A percentile compares a stretch with the other conserved stretches of the same genome.
Evolutionary conservation across 805 yeast genomes (phyloP).

Genomic region (Candida sithepensis): DNA sequence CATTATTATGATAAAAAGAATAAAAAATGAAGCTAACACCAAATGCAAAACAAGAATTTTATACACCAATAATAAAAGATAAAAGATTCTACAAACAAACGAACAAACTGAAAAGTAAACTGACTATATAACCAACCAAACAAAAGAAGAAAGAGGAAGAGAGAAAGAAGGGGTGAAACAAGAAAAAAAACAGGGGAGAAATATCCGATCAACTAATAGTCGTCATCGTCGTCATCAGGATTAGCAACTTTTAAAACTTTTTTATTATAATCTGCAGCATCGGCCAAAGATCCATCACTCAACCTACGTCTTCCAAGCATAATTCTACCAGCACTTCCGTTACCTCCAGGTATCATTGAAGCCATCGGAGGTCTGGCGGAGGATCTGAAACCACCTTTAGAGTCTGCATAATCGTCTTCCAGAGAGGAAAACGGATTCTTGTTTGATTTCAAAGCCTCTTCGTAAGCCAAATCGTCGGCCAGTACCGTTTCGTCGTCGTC

Average conservation of each 20-base stretch:
- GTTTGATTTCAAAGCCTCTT: slow-evolving; percentile 53
- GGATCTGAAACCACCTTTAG: slow-evolving; percentile 17
- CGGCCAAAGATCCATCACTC: slow-evolving; percentile 83
- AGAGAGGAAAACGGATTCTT: slow-evolving; percentile 62
- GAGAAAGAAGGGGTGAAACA: not conserved
- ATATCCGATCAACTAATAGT: not conserved
- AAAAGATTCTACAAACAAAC: too few species aligned
- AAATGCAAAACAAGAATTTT: too few species aligned
- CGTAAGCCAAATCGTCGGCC: slow-evolving; percentile 54
- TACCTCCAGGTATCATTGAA: not conserved
- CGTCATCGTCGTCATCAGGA: slow-evolving; percentile 57
- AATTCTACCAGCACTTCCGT: slow-evolving; percentile 39
- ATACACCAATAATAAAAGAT: too few species aligned
- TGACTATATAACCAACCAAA: not conserved
- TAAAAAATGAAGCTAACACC: too few species aligned
- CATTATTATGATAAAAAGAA: too few species aligned
- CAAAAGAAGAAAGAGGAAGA: not conserved
- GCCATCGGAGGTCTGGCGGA: not conserved
- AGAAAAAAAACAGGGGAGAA: not conserved
- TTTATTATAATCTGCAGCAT: slow-evolving; percentile 76
- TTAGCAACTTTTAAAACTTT: slow-evolving; percentile 85
- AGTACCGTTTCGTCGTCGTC: slow-evolving; percentile 37
- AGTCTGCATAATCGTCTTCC: slow-evolving; percentile 39
- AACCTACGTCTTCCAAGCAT: slow-evolving; percentile 81
- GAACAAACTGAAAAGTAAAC: too few species aligned